Base-by-base conservation (phyloP, 495 filamentous ascomycete genomes). In the Thermothielavioides terrestris region DNA sequence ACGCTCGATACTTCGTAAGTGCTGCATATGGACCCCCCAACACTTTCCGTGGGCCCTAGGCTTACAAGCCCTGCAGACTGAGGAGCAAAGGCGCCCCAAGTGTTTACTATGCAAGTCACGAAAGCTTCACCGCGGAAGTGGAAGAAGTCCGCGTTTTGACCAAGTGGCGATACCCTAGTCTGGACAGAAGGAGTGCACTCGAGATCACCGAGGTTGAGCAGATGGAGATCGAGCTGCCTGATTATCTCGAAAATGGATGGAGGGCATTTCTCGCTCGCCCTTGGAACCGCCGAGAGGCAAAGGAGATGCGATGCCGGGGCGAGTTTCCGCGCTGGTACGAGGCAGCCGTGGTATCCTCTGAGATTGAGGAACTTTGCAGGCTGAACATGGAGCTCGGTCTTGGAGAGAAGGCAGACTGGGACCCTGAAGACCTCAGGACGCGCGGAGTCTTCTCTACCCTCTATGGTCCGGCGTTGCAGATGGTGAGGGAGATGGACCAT, bases 141-240 rank as follows among this genome's bases (percentile, higher is more conserved):
- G 31, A 52, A 0, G 39, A 48, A 4, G 58, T 68, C 14, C 65
- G 68, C 25, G 64, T 66, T 11, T 57, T 63, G 32, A 72, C 68
- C 34, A 51, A 52, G 32, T 49, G 46, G 47, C 45, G 46, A 4
- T 56, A 58, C 22, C 23, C 38, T n/a, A 59, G 53, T 36, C 14
- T 22, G 6, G 40, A 65, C 26, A 1, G 22, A 5, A 52, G 52
- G 7, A 61, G 54, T 22, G 44, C 53, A 0, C 52, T 77, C 1
- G 67, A 74, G n/a, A 60, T 76, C 46, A 63, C 61, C 8, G 65
- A 74, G 34, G 55, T 77, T 2, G 64, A 68, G 37, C 64, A 71
- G 27, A 56, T 72, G 44, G 38, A 58, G 2, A 21, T 64, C 31
- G 15, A 41, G 1, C 40, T 20, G 6, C n/a, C n/a, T n/a, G n/a